phyloP scores from a whole-genome alignment of 805 yeast species.

The Debaryomyces hansenii region DNA sequence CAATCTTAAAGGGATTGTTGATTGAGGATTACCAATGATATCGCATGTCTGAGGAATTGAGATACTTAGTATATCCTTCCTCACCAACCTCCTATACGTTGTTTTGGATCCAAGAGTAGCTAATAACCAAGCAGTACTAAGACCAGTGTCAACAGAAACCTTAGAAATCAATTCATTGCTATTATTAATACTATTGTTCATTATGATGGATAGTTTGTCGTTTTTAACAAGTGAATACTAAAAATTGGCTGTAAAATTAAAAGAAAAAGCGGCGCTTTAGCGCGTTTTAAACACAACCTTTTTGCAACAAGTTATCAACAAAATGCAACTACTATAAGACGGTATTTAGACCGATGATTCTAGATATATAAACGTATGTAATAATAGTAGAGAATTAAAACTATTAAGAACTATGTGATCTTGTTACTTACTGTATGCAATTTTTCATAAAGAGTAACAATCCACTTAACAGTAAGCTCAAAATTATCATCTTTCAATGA shows the following conservation, averaged over 20 bases:
- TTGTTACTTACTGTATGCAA: slow-evolving; percentile 15
- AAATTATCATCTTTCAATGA: slow-evolving; percentile 21
- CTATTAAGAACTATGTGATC: slow-evolving; percentile 9
- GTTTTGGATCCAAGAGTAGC: slow-evolving; percentile 43
- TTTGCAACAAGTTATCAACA: no score
- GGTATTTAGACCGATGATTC: no score
- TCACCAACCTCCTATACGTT: slow-evolving; percentile 23
- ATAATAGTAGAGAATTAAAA: no score
- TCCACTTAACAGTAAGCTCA: slow-evolving; percentile 22
- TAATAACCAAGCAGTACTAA: slow-evolving; percentile 35
- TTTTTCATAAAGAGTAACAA: slow-evolving; percentile 24
- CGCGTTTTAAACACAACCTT: no score
- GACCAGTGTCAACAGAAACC: slow-evolving; percentile 7
- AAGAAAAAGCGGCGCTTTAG: no score
- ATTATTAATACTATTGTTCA: neutral
- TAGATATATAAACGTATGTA: no score
- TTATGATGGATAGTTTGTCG: neutral
- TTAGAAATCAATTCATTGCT: neutral
- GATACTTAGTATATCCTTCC: slow-evolving; percentile 29
- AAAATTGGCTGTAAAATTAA: slow-evolving; percentile 1
- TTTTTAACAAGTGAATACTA: no score
- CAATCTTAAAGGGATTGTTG: slow-evolving; percentile 21
- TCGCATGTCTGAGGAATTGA: slow-evolving; percentile 46
- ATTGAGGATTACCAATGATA: slow-evolving; percentile 4
- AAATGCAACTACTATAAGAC: no score